Evolutionary conservation across 176 grass and related monocot species (phyloP).

Genomic region (Rhynchospora tenuis): DNA sequence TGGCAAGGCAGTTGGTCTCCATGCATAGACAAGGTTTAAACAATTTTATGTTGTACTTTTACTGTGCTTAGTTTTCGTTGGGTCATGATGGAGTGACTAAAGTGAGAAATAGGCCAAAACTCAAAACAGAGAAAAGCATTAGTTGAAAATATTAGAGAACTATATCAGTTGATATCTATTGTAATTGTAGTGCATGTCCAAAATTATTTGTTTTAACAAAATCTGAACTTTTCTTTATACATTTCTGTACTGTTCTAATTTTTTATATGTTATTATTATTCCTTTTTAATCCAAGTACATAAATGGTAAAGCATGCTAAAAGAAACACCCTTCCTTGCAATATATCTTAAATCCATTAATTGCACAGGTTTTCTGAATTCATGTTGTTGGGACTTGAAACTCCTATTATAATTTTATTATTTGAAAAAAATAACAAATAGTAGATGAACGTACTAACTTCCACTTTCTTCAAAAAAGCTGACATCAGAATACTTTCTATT

Average conservation of each 20-base stretch:
- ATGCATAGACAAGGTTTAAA: slow-evolving; percentile 16
- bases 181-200: not conserved
- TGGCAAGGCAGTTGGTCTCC: slow-evolving; percentile 37
- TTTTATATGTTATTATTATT: not conserved
- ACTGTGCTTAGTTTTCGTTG: not conserved
- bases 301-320: not conserved
- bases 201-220: not conserved
- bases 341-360: not conserved
- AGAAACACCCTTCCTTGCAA: not conserved
- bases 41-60: slow-evolving; percentile 2
- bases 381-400: not conserved
- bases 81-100: slow-evolving; percentile 19
- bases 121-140: not conserved
- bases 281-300: not conserved
- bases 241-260: not conserved
- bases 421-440: not conserved
- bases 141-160: not conserved
- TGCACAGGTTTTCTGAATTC: not conserved
- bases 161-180: not conserved
- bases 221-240: not conserved
- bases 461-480: not conserved
- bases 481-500: not conserved
- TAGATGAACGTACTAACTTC: not conserved
- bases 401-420: not conserved
- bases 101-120: not conserved